Conservation (phyloP, 2,329 filamentous ascomycete species). For the Talaromyces sp. region DNA sequence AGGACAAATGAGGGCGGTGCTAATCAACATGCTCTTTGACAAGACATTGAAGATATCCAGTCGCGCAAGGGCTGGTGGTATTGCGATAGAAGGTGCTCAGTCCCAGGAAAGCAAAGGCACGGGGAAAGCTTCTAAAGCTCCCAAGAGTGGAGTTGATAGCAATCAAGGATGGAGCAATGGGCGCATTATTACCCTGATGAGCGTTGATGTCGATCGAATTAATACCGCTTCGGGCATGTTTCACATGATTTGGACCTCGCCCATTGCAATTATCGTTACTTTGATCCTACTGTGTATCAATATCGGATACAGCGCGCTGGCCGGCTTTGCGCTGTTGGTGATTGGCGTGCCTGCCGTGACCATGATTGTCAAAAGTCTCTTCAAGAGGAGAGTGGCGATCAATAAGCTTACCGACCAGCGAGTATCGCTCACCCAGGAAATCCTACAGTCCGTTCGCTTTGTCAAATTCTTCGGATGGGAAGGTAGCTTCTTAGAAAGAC, state of each 20-base stretch:
- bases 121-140: slow-evolving; percentile 36
- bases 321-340: slow-evolving; percentile 79
- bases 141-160: slow-evolving; percentile 50
- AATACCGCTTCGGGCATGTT: slow-evolving; percentile 86
- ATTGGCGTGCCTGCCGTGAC: slow-evolving; percentile 74
- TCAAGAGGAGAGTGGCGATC: slow-evolving; percentile 70
- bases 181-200: slow-evolving; percentile 88
- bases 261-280: slow-evolving; percentile 72
- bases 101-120: slow-evolving; percentile 32
- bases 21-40: slow-evolving; percentile 85
- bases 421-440: slow-evolving; percentile 87
- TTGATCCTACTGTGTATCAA: slow-evolving; percentile 79
- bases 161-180: slow-evolving; percentile 88
- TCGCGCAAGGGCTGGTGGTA: slow-evolving; percentile 78
- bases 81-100: slow-evolving; percentile 41
- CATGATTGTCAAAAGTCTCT: slow-evolving; percentile 69
- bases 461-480: slow-evolving; percentile 99
- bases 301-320: slow-evolving; percentile 80
- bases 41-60: slow-evolving; percentile 88
- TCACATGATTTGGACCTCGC: slow-evolving; percentile 86
- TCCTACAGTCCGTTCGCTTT: slow-evolving; percentile 83
- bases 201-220: slow-evolving; percentile 87
- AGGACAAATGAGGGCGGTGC: slow-evolving; percentile 71
- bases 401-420: slow-evolving; percentile 93
- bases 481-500: slow-evolving; percentile 71